Evolutionary conservation across 2,329 filamentous ascomycete species (phyloP).

Genomic region (Seiridium cupressi): DNA sequence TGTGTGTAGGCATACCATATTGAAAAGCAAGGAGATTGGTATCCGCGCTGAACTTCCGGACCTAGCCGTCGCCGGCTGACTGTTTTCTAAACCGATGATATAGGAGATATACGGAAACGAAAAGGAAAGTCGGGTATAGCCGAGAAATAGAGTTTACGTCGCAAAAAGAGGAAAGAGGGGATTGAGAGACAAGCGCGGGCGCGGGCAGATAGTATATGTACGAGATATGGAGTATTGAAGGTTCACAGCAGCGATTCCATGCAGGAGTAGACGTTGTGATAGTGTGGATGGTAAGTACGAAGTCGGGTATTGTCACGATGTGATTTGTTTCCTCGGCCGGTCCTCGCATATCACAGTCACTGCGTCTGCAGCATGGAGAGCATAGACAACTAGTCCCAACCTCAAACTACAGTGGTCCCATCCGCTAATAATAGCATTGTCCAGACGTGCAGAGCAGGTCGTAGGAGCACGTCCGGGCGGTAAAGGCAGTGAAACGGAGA

Average conservation of each 20-base stretch:
- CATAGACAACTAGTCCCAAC: conserved; percentile 17
- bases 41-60: conserved; percentile 14
- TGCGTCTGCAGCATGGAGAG: conserved; percentile 7
- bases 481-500: conserved; percentile 16
- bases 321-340: conserved; percentile 27
- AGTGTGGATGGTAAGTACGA: conserved; percentile 11
- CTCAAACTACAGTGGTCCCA: conserved; percentile 16
- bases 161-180: conserved; percentile 28
- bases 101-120: conserved; percentile 25
- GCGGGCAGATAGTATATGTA: conserved; percentile 29
- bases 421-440: conserved; percentile 30
- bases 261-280: conserved; percentile 24
- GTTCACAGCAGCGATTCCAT: conserved; percentile 19
- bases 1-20: conserved; percentile 14
- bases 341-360: conserved; percentile 9
- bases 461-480: conserved; percentile 13
- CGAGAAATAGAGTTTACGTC: conserved; percentile 24
- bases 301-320: conserved; percentile 19
- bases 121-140: conserved; percentile 23
- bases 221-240: conserved; percentile 16
- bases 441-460: conserved; percentile 10
- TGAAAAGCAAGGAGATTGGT: conserved; percentile 12
- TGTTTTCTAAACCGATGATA: conserved; percentile 25
- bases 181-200: conserved; percentile 23
- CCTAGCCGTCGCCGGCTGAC: conserved; percentile 29